phyloP scores from a whole-genome alignment of 352 stramenopile species.

The Hyphochytrium catenoides region DNA sequence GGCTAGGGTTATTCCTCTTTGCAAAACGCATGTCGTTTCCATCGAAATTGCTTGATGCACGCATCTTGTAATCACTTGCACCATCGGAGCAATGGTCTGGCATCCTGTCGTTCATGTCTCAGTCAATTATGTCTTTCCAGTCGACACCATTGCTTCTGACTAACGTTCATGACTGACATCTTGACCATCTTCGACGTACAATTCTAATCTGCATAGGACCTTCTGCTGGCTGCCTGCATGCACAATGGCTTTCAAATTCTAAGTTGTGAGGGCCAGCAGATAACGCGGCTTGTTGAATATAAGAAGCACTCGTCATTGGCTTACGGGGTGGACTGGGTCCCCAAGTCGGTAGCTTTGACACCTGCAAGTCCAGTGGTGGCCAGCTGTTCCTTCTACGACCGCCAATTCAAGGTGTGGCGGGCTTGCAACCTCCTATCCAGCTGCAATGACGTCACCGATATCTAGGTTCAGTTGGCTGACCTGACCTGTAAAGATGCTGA shows the following conservation, averaged over 20 bases:
- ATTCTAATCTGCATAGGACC: constrained; percentile 15
- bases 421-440: too few species aligned
- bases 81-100: constrained; percentile 16
- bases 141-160: background rate
- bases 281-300: constrained; percentile 17
- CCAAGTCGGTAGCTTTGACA: constrained; percentile 14
- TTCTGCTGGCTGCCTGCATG: constrained; percentile 50
- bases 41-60: too few species aligned
- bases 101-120: too few species aligned
- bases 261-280: constrained; percentile 5
- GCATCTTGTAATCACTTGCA: constrained; percentile 22
- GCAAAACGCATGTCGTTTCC: too few species aligned
- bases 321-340: constrained; percentile 58
- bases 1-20: too few species aligned
- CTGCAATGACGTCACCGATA: too few species aligned
- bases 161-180: background rate
- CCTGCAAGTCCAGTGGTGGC: constrained; percentile 22
- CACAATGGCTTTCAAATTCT: constrained; percentile 60
- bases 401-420: constrained; percentile 39
- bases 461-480: too few species aligned
- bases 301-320: constrained; percentile 38
- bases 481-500: too few species aligned
- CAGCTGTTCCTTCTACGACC: constrained; percentile 56
- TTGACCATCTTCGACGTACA: background rate
- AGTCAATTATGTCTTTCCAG: too few species aligned